phyloP scores from a whole-genome alignment of 495 filamentous ascomycete species.

The Penicillium coffeae region DNA sequence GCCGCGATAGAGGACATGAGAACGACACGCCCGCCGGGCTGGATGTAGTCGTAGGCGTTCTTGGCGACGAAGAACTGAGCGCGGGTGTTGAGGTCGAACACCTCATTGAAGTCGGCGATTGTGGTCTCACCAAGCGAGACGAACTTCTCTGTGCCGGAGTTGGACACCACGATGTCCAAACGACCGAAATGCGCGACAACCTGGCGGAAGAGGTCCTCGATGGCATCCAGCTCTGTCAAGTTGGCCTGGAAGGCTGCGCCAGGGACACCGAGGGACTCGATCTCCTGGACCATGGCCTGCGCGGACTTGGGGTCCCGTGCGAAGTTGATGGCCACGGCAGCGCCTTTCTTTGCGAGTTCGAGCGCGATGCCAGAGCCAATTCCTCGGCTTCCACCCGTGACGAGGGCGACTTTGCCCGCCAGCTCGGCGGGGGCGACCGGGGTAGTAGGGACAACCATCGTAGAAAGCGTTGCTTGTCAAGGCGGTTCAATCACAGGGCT shows the following conservation, averaged over 20 bases:
- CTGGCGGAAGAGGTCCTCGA: conserved; percentile 58
- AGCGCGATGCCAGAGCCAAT: conserved; percentile 74
- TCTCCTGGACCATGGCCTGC: conserved; percentile 58
- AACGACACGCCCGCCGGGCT: conserved; percentile 62
- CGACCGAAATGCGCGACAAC: conserved; percentile 64
- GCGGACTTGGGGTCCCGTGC: conserved; percentile 58
- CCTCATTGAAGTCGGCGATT: conserved; percentile 68
- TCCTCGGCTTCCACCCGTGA: conserved; percentile 69
- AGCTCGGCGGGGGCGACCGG: conserved; percentile 28
- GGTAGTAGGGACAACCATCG: conserved; percentile 22
- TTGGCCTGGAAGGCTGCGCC: conserved; percentile 74
- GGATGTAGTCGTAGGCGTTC: conserved; percentile 65
- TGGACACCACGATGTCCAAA: conserved; percentile 67
- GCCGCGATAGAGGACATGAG: conserved; percentile 55
- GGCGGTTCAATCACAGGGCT: too few relatives aligned
- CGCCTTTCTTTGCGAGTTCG: conserved; percentile 69
- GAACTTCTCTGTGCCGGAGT: conserved; percentile 52
- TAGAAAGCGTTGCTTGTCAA: background rate
- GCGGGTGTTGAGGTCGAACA: conserved; percentile 72
- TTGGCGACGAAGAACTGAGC: conserved; percentile 84
- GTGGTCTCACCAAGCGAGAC: conserved; percentile 61
- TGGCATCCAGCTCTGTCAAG: conserved; percentile 62
- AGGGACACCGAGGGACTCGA: conserved; percentile 55
- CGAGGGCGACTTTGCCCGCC: conserved; percentile 66
- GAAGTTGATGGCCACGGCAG: conserved; percentile 76